Base-by-base conservation (phyloP, 2,329 filamentous ascomycete genomes). In the Claviceps pusilla region DNA sequence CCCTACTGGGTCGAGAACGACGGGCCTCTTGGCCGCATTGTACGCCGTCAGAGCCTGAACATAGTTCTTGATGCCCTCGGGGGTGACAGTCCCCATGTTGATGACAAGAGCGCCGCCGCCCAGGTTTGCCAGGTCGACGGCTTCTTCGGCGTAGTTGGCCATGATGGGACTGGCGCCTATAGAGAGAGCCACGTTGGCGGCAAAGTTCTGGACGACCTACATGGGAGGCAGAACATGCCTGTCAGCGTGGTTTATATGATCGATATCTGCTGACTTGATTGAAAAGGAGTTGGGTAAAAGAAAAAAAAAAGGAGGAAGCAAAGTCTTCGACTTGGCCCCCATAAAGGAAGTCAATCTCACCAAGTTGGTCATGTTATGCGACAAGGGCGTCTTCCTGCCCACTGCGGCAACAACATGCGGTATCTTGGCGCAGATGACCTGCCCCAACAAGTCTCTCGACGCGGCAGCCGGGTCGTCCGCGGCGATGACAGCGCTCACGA, bases 361-460 rank as follows among this genome's bases (percentile, higher is more conserved):
- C 52, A 90, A 76, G 66, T 97, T 97, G 53, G 93, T 97, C 88
- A 97, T 97, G 70, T 95, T 96, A 71, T 97, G 91, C 51, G 86
- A 86, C 28, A 97, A 76, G 0, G 90, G 89, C 55, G 79, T 83
- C 47, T 70, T 74, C 2, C 73, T 66, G 5, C 79, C 79, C 50
- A 95, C 77, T 6, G 75, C 73, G 56, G 72, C 73, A 47, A 94
- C 73, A 19, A 86, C 69, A 45, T 63, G 63, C 1, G 69, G 68
- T 10, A 68, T 61, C 54, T 68, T 71, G 55, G 90, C 75, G 12
- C 84, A 73, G 1, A 72, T 63, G 14, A 71, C 64, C 41, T 62
- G 59, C 31, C 55, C 54, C 12, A 72, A 67, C 12, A 97, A 76
- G 16, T 78, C 65, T 2, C 71, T 65, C 0, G 90, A 77, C 0